Base-by-base conservation (phyloP, 2,329 filamentous ascomycete genomes). In the Aspergillus costaricaensis region DNA sequence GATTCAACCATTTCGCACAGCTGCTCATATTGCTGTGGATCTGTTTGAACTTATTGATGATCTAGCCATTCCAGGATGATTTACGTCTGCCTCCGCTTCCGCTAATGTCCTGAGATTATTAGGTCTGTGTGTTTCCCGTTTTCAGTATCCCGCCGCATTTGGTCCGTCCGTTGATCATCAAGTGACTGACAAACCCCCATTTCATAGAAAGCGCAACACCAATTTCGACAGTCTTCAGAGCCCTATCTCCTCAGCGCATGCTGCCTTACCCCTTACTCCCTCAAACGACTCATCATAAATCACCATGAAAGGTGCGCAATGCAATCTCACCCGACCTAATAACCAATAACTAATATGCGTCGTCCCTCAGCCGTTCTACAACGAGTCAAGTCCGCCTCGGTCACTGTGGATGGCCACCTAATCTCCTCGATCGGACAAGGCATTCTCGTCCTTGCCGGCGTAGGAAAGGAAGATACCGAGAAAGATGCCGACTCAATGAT, bases 341-440 rank as follows among this genome's bases (percentile, higher is more conserved):
- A 17, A 17, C 8, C 39, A 12, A 14, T 54, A 15, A n/a, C 38
- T 51, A 19, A 21, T 25, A 5, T 56, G n/a, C 25, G 5, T 14
- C 12, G 17, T 5, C 27, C 7, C 27, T 23, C 72, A 97, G 95
- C 92, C 57, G 91, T 99, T 62, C 81, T 98, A 56, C 95, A 99
- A 79, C 87, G 95, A 66, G 95, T 99, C 55, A 87, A 96, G 62
- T 98, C 93, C 47, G 94, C 94, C 62, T 97, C 94, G 7, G 95
- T 99, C 69, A 95, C 92, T 1, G 94, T 99, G 55, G 93, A 99
- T 73, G 90, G 91, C 72, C 85, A 96, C 74, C 80, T 96, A 30
- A 86, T 99, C 49, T 98, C 95, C 1, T 91, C 90, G 3, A 98
- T 99, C 70, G 91, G 92, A 61, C 91, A 89, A 77, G 95, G 95